Evolutionary conservation across 495 filamentous ascomycete genomes (phyloP).

Genomic region (Lepraria neglecta): DNA sequence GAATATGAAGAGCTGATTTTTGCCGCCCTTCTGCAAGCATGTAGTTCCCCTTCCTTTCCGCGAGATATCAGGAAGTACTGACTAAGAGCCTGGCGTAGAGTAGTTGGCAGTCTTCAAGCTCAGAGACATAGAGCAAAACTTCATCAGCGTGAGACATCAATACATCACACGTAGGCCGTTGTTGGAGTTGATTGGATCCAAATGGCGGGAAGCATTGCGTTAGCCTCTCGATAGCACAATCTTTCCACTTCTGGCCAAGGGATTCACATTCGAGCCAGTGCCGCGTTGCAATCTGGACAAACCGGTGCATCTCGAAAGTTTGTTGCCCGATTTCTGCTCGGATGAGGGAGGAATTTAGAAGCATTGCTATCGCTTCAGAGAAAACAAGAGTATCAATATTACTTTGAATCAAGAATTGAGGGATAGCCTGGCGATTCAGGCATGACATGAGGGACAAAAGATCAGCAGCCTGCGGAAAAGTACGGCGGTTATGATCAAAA

Average conservation of each 20-base stretch:
- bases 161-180: constrained; percentile 11
- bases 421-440: constrained; percentile 39
- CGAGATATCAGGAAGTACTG: neutral
- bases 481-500: constrained; percentile 37
- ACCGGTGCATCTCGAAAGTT: constrained; percentile 25
- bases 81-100: neutral
- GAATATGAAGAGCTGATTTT: neutral
- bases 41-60: neutral
- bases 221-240: constrained; percentile 15
- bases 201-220: neutral
- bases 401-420: constrained; percentile 26
- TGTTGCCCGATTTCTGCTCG: constrained; percentile 5
- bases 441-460: constrained; percentile 40
- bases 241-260: constrained; percentile 1
- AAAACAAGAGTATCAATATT: constrained; percentile 23
- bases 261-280: constrained; percentile 20
- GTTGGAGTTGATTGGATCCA: neutral
- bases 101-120: neutral
- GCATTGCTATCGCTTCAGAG: constrained; percentile 6
- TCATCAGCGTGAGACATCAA: constrained; percentile 17
- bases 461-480: constrained; percentile 29
- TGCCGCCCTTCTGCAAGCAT: constrained; percentile 1
- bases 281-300: constrained; percentile 27
- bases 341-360: constrained; percentile 28
- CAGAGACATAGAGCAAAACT: neutral